phyloP scores from a whole-genome alignment of 2,329 filamentous ascomycete species.

The Penicillium olsonii region DNA sequence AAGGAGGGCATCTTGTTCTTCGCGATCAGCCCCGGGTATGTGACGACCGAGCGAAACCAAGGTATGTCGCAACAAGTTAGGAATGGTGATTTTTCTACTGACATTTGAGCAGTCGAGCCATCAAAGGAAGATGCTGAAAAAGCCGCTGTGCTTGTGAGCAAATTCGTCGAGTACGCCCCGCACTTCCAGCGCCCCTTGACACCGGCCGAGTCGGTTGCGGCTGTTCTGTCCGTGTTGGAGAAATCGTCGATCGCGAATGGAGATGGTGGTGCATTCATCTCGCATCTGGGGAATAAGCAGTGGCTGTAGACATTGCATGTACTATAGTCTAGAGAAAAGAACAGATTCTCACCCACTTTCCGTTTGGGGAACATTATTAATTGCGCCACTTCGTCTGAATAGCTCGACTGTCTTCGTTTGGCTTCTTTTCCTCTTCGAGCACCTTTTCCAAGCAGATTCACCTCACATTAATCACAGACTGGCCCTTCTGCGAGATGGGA shows the following conservation, averaged over 20 bases:
- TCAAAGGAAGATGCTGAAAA: not conserved
- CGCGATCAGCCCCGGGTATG: constrained; percentile 37
- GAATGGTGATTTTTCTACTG: not conserved
- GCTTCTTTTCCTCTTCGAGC: too few species aligned
- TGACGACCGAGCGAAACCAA: constrained; percentile 18
- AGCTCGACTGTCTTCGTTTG: too few species aligned
- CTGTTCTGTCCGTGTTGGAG: constrained; percentile 33
- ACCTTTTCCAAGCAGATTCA: too few species aligned
- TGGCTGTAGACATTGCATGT: constrained; percentile 52
- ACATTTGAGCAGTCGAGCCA: not conserved
- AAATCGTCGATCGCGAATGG: constrained; percentile 48
- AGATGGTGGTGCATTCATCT: constrained; percentile 55
- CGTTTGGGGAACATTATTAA: not conserved
- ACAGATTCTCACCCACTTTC: too few species aligned
- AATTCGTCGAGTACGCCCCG: constrained; percentile 44
- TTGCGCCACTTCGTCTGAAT: not conserved
- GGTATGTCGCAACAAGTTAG: not conserved
- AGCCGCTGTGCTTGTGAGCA: constrained; percentile 10
- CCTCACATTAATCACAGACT: too few species aligned
- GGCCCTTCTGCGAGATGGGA: not conserved
- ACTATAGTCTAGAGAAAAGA: too few species aligned
- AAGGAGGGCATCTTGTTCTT: constrained; percentile 36
- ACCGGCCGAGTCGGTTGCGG: constrained; percentile 40
- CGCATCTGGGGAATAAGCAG: constrained; percentile 56
- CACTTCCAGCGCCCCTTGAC: constrained; percentile 40